Base-by-base conservation (phyloP, 2,329 filamentous ascomycete genomes). In the Gnomoniopsis sp. region DNA sequence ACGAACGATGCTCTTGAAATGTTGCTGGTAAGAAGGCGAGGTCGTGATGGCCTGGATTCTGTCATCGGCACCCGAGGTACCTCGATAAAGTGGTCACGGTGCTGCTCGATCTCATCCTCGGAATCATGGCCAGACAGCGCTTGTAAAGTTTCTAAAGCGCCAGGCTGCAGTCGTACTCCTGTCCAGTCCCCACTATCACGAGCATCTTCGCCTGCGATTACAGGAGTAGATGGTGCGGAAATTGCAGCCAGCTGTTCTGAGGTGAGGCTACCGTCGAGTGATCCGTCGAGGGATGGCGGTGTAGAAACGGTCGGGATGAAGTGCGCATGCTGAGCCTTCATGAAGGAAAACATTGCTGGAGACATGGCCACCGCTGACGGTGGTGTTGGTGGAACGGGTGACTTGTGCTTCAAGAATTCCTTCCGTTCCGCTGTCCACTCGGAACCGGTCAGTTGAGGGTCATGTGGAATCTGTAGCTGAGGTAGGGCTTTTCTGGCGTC, bases 281-380 rank as follows among this genome's bases (percentile, higher is more conserved):
- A 97, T 3, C 92, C 93, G 74, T 96, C 93, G 4, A 96, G 79
- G 3, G 93, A 97, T 3, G 93, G 93, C 4, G 93, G 88, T 6
- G 90, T 88, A 57, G 91, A 93, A 33, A 86, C 83, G 38, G 85
- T 87, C 1, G 91, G 91, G 3, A 93, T 80, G 50, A 85, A 82
- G 22, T 87, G 81, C 30, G 84, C 69, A 60, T 85, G 84, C 65
- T 85, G 83, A 60, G 78, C 73, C 53, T 81, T 82, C 71, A 96
- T 85, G 68, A 90, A 87, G 12, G 86, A 86, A 65, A 93, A 79
- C 58, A 88, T 85, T 19, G 85, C 86, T 3, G 90, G 89, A 4
- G 90, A 93, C 74, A 96, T 88, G 57, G 88, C 83, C 22, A 95
- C 84, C 65, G 87, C 81, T 41, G 85, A 79, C 2, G 87, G 83